Base-by-base conservation (phyloP, 225 moss, liverwort and hornwort genomes). In the Ulota crispa region DNA sequence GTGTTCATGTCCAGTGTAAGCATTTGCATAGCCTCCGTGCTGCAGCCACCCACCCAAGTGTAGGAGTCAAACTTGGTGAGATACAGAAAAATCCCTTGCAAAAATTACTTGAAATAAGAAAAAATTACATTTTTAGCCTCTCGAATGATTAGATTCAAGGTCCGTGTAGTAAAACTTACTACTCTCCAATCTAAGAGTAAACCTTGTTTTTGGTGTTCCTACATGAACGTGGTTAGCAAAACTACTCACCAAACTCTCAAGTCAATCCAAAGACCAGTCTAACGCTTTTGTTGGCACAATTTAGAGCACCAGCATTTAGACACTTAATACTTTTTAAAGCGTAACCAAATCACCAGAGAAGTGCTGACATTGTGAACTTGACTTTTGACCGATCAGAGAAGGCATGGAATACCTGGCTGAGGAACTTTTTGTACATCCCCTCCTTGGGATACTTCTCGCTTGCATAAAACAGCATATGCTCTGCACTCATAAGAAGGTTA, bases 381-480 rank as follows among this genome's bases (percentile, higher is more conserved):
- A 16, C 47, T 16, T 47, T 16, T 47, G 47, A 47, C 47, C 16
- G 47, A 47, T 15, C 47, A 47, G 64, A 62, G 13, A 52, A 34
- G 18, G 16, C 50, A 26, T 20, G n/a, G n/a, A n/a, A 68, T 82
- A 82, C 96, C 96, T 98, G 94, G 16, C 91, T 92, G 24, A 98
- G 91, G 70, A 94, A 98, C 92, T 94, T 98, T 84, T 89, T 94
- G 82, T 95, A 95, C 72, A 91, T 94, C 63, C 95, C 97, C 80
- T 98, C 97, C 66, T 92, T 92, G 16, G 95, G 94, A 83, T 98
- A 95, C 73, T 98, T 98, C 63, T 93, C 84, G 73, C 92, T 98
- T 66, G 97, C 93, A 75, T 93, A 98, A 78, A 98, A 98, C 42
- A 98, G 85, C 97, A 98, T 98, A 67, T 98, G 97, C 89, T 98